Evolutionary conservation across 441 rosid genomes (phyloP), one percentile per base, ranked within the genome.

Genomic region (Kokia cookei): DNA sequence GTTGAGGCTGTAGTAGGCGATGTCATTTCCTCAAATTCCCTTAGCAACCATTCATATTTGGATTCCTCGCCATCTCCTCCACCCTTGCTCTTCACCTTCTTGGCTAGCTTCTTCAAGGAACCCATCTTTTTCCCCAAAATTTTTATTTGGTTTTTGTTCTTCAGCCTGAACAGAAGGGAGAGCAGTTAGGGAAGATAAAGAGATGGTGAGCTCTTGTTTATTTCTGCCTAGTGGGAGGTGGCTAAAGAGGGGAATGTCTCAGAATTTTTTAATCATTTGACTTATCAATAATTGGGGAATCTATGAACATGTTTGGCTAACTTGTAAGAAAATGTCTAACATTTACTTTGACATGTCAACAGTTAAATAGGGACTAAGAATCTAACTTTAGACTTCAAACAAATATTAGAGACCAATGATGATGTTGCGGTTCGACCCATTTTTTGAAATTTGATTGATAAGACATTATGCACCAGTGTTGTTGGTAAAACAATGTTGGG

Each of bases 81-180:
- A 32, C 83, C 73, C 59, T 72, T 84, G 14, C 65, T 89, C 76
- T 85, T 92, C 81, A 85, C 90, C 69, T 83, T 92, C 88, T 83
- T 91, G 51, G 95, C 93, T 40, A 94, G 82, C 42, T 89, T 92
- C 89, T 89, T 91, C 81, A 94, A 87, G 1, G 93, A 90, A 40
- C 73, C 86, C 79, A 90, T 87, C 82, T 89, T 88, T 76, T 87
- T 88, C 2, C 94, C 87, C 42, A 90, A 48, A 92, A 91, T 88
- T 78, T 82, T 74, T 60, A 42, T 42, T 24, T 58, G 10, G 54
- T 12, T 58, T 58, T 26, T 26, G 62, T 58, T 13, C 8, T 22
- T 37, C 7, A 13, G 7, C 8, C 53, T 48, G 27, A 43, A 29
- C 47, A 42, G 45, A 65, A 35, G 55, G 22, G 15, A 6, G n/a